Evolutionary conservation across 257 asterid species (phyloP).

Genomic region (Orobanche coerulescens): DNA sequence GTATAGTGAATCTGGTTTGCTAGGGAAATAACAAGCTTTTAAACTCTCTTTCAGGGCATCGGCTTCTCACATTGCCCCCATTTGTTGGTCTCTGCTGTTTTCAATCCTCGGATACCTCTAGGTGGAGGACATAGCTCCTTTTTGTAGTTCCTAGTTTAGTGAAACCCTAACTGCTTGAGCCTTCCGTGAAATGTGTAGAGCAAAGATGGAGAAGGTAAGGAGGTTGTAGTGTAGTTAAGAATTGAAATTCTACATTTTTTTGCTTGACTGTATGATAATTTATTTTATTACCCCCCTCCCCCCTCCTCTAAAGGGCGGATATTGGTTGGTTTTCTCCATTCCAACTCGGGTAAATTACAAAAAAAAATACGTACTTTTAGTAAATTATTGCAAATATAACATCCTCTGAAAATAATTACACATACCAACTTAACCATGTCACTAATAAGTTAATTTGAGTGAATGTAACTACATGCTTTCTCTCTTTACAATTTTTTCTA

Average conservation of each 20-base stretch:
- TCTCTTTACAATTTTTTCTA: too few relatives aligned
- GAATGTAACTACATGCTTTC: too few relatives aligned
- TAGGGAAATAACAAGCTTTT: conserved; percentile 12
- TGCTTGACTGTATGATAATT: not conserved
- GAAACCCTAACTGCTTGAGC: not conserved
- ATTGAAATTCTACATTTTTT: not conserved
- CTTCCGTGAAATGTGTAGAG: not conserved
- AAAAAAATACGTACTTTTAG: too few relatives aligned
- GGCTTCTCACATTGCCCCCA: conserved; percentile 60
- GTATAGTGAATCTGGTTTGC: not conserved
- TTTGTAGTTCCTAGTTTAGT: conserved; percentile 25
- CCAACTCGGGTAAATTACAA: too few relatives aligned
- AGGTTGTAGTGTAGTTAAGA: not conserved
- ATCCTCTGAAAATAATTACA: too few relatives aligned
- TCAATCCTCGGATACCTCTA: conserved; percentile 63
- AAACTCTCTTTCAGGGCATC: conserved; percentile 37
- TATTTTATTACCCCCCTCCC: too few relatives aligned
- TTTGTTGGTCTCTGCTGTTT: conserved; percentile 41
- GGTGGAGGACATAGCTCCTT: conserved; percentile 74
- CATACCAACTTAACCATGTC: too few relatives aligned
- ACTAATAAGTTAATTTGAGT: too few relatives aligned
- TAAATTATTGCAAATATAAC: too few relatives aligned
- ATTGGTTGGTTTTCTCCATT: too few relatives aligned
- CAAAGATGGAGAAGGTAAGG: not conserved
- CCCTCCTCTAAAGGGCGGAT: too few relatives aligned